Conservation (phyloP, 768 basidiomycete species). For the Suillus subaureus region DNA sequence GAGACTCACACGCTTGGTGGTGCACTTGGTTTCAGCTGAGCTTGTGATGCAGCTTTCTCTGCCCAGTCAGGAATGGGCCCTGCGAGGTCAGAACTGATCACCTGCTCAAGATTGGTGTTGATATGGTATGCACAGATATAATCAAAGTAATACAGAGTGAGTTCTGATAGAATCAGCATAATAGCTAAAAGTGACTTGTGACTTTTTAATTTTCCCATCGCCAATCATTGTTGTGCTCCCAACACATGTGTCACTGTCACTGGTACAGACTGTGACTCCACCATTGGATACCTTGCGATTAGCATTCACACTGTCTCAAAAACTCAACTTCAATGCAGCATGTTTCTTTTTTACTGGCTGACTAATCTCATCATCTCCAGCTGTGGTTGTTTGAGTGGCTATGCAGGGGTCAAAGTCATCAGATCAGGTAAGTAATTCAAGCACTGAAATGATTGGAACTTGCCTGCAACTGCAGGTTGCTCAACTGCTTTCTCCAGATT, state of each 20-base stretch:
- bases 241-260: background rate
- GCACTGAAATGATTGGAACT: no score
- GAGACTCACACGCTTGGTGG: background rate
- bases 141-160: constrained; percentile 1
- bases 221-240: background rate
- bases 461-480: no score
- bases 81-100: background rate
- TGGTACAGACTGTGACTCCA: background rate
- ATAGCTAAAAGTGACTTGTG: background rate
- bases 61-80: background rate
- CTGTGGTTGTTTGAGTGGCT: no score
- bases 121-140: background rate
- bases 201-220: background rate
- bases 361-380: background rate
- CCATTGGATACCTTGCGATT: background rate
- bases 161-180: background rate
- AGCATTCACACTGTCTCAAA: background rate
- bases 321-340: background rate
- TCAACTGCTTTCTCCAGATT: no score
- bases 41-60: background rate
- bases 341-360: background rate
- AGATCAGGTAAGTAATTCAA: no score
- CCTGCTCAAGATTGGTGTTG: background rate
- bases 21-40: background rate
- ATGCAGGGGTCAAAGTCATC: no score